Evolutionary conservation across 2,329 filamentous ascomycete genomes (phyloP).

Genomic region (Colletotrichum higginsianum): DNA sequence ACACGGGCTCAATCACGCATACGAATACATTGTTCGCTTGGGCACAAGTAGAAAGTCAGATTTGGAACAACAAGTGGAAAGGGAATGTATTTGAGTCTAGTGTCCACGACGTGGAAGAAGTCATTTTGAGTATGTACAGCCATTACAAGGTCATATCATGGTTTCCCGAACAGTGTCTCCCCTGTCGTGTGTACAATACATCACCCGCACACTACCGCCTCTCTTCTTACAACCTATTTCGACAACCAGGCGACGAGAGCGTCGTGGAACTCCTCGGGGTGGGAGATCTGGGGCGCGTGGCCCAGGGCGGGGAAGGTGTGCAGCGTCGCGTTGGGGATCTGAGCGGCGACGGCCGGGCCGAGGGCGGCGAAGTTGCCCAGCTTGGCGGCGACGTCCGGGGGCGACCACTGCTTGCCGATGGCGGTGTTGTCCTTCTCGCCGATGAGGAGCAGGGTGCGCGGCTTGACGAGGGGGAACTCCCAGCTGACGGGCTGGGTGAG

Average conservation of each 20-base stretch:
- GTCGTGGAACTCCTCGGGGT: slow-evolving; percentile 62
- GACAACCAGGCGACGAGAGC: slow-evolving; percentile 62
- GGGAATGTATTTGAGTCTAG: neutral
- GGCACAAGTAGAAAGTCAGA: too few species aligned
- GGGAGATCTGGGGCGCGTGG: slow-evolving; percentile 68
- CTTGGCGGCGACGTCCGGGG: slow-evolving; percentile 57
- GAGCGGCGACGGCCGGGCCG: slow-evolving; percentile 59
- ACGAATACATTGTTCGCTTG: too few species aligned
- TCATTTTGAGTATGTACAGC: slow-evolving; percentile 14
- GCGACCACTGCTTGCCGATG: slow-evolving; percentile 67
- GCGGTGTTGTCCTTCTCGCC: slow-evolving; percentile 69
- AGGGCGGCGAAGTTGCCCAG: slow-evolving; percentile 66
- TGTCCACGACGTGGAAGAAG: neutral
- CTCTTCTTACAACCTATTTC: neutral
- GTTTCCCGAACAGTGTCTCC: neutral
- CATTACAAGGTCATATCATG: neutral
- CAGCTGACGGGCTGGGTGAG: slow-evolving; percentile 66
- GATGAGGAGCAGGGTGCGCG: slow-evolving; percentile 64
- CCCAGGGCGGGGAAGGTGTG: slow-evolving; percentile 64
- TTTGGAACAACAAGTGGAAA: neutral
- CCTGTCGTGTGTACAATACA: neutral
- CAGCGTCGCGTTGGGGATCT: slow-evolving; percentile 61
- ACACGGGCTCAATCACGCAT: neutral
- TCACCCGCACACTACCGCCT: neutral
- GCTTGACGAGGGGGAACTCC: slow-evolving; percentile 62